Evolutionary conservation across 1,284 basidiomycete species (phyloP), one percentile per base, ranked within the genome.

Genomic region (Phylloboletellus chloephorus): DNA sequence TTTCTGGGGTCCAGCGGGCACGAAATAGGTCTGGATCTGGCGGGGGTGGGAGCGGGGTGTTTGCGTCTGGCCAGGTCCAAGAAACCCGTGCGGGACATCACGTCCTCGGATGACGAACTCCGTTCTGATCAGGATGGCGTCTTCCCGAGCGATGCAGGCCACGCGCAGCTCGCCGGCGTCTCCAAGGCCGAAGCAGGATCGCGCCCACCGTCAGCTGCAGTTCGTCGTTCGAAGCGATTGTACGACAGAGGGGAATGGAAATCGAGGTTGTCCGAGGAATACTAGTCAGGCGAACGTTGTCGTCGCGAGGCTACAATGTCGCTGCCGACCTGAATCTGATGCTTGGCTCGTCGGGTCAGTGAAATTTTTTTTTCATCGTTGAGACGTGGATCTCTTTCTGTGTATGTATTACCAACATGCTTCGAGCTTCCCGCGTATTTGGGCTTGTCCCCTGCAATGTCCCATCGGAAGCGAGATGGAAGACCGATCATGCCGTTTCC

Each of bases 191-290:
- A 22, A 37, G 10, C 7, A 10, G 37, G 5, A 30, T n/a, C 15
- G 23, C 39, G 11, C 26, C 10, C 33, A 3, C 7, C 12, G 6
- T 22, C 35, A 3, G 6, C 28, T 4, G 17, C 15, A 15, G 19
- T 13, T 25, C 22, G 23, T 13, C 38, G 34, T 21, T 31, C 10
- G 26, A 48, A 32, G 22, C 29, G 52, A 32, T 12, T 34, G 31
- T 39, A 46, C 10, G 31, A 41, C 7, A 36, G 31, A 20, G 41
- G 43, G 7, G 42, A 42, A 31, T 41, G 46, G 52, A 47, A 50
- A 25, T 48, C 52, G 21, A 39, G 52, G 41, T 26, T 54, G 28
- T 13, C 40, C 5, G 34, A 37, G 17, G 39, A 33, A 10, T 48
- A 39, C 23, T 41, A 47, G 37, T 17, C 4, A 6, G 5, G 23